Percentiles rank a stretch among this genome's conserved stretches.
phyloP scores from a whole-genome alignment of 2,329 filamentous ascomycete species.

The Lachnellula subtilissima region DNA sequence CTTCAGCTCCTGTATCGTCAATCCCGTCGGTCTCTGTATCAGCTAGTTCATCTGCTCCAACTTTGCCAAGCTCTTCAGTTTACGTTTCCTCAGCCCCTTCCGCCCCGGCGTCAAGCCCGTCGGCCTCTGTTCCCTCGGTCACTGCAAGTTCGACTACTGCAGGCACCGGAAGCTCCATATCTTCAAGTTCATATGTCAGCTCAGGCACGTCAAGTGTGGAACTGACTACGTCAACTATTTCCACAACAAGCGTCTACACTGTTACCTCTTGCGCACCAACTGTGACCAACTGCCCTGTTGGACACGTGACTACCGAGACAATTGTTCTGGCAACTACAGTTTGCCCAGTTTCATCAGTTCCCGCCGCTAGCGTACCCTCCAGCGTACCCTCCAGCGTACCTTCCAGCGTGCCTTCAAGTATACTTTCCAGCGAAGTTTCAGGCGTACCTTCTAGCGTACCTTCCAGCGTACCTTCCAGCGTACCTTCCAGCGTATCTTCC shows the following conservation, averaged over 20 bases:
- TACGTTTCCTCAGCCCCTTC: background rate
- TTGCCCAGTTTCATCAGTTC: slow-evolving; percentile 29
- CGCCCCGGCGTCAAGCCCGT: background rate
- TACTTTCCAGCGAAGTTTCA: no score
- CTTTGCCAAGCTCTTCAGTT: background rate
- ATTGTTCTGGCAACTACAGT: slow-evolving; percentile 26
- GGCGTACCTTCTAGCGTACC: no score
- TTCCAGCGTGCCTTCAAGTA: no score
- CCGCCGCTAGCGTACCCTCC: background rate
- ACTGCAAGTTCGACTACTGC: no score
- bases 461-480: no score
- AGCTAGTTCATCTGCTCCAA: background rate
- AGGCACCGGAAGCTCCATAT: background rate
- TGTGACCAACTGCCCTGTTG: slow-evolving; percentile 23
- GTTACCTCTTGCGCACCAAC: slow-evolving; percentile 22
- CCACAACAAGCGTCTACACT: slow-evolving; percentile 20
- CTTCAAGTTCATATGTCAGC: background rate
- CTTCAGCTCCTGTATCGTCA: background rate
- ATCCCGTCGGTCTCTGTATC: background rate
- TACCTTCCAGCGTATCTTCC: slow-evolving; percentile 4
- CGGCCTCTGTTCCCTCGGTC: background rate
- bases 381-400: no score
- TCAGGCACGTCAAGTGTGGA: background rate
- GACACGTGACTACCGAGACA: slow-evolving; percentile 30
- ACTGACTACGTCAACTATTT: slow-evolving; percentile 20